A percentile compares a stretch with the other conserved stretches of the same genome.
phyloP scores from a whole-genome alignment of 2,329 filamentous ascomycete species.

The Thelonectria olida region DNA sequence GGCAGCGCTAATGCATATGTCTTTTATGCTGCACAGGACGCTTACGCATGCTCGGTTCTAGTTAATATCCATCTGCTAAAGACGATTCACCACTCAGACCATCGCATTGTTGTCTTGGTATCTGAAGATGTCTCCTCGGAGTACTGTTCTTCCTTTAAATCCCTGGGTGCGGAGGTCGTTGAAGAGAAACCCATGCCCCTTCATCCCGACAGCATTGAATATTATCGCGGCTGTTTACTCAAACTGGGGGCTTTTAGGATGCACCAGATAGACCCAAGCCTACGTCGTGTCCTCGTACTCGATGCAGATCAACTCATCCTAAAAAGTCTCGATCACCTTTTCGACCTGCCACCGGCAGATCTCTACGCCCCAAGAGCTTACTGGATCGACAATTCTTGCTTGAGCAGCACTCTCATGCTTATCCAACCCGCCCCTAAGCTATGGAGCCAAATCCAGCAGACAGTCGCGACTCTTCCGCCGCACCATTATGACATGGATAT shows the following conservation, averaged over 20 bases:
- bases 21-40: conserved; percentile 31
- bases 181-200: conserved; percentile 22
- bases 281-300: conserved; percentile 21
- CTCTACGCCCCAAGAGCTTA: conserved; percentile 26
- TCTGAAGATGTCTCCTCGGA: conserved; percentile 22
- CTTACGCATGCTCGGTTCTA: conserved; percentile 29
- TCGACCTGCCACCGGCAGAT: conserved; percentile 16
- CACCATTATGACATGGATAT: conserved; percentile 32
- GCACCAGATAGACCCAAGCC: conserved; percentile 19
- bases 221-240: conserved; percentile 28
- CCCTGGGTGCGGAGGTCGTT: conserved; percentile 22
- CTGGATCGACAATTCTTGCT: conserved; percentile 18
- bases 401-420: conserved; percentile 33
- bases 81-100: conserved; percentile 3
- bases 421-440: conserved; percentile 18
- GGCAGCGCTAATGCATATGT: conserved; percentile 23
- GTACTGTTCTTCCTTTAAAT: conserved; percentile 13
- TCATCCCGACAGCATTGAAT: not conserved
- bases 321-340: conserved; percentile 24
- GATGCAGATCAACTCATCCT: conserved; percentile 32
- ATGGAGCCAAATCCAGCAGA: conserved; percentile 18
- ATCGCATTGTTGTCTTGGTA: conserved; percentile 24
- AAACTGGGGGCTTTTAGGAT: conserved; percentile 29
- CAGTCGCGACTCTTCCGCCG: conserved; percentile 14
- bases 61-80: conserved; percentile 28